Evolutionary conservation across 345 rosid genomes (phyloP).

Genomic region (Sonneratia caseolaris): DNA sequence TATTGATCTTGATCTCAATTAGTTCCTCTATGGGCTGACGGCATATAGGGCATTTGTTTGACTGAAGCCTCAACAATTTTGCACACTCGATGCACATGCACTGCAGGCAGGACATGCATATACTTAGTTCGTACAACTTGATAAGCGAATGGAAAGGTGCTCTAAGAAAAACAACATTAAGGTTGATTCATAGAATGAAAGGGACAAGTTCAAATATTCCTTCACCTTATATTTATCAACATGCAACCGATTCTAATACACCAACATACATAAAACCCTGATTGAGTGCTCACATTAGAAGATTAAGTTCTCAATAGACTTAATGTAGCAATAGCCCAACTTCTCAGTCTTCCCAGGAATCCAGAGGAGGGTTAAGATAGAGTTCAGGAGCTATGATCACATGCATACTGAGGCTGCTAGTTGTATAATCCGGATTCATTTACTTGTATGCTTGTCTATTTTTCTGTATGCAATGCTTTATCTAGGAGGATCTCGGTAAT

Average conservation of each 20-base stretch:
- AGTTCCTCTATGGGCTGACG: constrained; percentile 70
- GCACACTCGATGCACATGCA: constrained; percentile 84
- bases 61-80: constrained; percentile 60
- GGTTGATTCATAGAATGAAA: background rate
- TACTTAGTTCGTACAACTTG: background rate
- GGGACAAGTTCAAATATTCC: background rate
- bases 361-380: background rate
- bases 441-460: no score
- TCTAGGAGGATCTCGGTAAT: background rate
- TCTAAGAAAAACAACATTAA: background rate
- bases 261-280: background rate
- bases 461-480: background rate
- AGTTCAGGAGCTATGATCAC: background rate
- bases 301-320: background rate
- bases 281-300: background rate
- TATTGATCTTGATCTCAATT: constrained; percentile 66
- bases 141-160: background rate
- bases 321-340: background rate
- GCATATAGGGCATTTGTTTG: constrained; percentile 89
- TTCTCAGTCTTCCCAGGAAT: background rate
- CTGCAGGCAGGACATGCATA: constrained; percentile 24
- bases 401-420: background rate
- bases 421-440: background rate
- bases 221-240: background rate
- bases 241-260: background rate